phyloP scores from a whole-genome alignment of 345 rosid species.

The Aquilaria malaccensis region DNA sequence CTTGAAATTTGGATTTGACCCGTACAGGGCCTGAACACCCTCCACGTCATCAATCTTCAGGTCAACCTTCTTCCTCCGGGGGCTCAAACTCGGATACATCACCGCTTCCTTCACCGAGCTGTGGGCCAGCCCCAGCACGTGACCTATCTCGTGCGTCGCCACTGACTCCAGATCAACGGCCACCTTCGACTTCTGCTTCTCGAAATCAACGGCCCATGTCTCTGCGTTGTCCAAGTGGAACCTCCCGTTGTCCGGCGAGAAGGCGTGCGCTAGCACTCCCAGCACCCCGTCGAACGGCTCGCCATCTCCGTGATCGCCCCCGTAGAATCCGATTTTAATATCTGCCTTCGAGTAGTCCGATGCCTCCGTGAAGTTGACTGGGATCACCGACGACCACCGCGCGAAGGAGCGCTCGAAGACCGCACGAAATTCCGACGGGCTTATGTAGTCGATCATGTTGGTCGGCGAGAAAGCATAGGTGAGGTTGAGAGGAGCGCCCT shows the following conservation, averaged over 20 bases:
- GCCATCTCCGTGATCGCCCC: conserved; percentile 76
- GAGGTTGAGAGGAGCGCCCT: conserved; percentile 34
- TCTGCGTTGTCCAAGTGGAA: conserved; percentile 78
- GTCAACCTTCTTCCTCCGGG: conserved; percentile 53
- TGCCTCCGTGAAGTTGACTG: conserved; percentile 50
- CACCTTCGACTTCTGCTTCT: conserved; percentile 31
- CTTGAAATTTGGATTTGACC: conserved; percentile 67
- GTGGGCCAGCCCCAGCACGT: conserved; percentile 77
- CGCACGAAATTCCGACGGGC: conserved; percentile 25
- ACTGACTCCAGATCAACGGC: conserved; percentile 94
- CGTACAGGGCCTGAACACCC: conserved; percentile 70
- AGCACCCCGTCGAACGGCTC: conserved; percentile 83
- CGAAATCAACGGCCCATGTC: conserved; percentile 67
- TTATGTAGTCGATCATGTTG: conserved; percentile 51
- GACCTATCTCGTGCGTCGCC: conserved; percentile 95
- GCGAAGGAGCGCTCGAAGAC: conserved; percentile 56
- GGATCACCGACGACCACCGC: conserved; percentile 74
- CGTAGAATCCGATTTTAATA: conserved; percentile 58
- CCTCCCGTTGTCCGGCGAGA: conserved; percentile 82
- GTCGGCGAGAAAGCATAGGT: conserved; percentile 59
- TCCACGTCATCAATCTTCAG: conserved; percentile 76
- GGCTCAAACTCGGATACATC: conserved; percentile 87
- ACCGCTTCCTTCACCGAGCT: conserved; percentile 71
- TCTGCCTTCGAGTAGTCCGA: conserved; percentile 42
- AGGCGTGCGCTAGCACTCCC: conserved; percentile 82